phyloP scores from a whole-genome alignment of 2,329 filamentous ascomycete species.

The Xylariaceae sp. region DNA sequence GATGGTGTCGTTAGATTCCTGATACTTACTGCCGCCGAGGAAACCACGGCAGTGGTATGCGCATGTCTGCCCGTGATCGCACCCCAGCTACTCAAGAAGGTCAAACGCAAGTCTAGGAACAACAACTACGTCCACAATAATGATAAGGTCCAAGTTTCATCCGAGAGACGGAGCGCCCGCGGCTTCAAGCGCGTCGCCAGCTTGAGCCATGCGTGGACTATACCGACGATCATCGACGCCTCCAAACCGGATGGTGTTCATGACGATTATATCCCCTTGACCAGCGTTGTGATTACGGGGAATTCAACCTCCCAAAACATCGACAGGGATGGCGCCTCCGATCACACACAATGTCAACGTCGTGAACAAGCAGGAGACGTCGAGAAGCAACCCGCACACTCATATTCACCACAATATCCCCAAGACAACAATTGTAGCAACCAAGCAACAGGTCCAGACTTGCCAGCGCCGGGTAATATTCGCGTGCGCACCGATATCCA shows the following conservation, averaged over 20 bases:
- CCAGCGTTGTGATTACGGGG: conserved; percentile 13
- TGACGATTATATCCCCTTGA: conserved; percentile 22
- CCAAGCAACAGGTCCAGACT: background rate
- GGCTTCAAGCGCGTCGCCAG: conserved; percentile 27
- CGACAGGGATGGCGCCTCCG: background rate
- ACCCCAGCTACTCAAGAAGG: conserved; percentile 20
- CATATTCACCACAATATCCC: background rate
- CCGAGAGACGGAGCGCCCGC: conserved; percentile 17
- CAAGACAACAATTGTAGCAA: background rate
- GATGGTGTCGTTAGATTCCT: conserved; percentile 31
- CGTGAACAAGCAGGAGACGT: background rate
- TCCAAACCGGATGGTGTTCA: conserved; percentile 10
- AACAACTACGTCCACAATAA: conserved; percentile 10
- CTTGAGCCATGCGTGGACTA: conserved; percentile 24
- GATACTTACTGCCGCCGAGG: conserved; percentile 31
- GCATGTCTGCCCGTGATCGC: conserved; percentile 28
- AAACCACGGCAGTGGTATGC: conserved; percentile 33
- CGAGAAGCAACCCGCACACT: conserved; percentile 1
- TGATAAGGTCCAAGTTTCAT: conserved; percentile 12
- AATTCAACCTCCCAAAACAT: conserved; percentile 1
- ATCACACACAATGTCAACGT: background rate
- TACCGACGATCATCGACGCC: conserved; percentile 11
- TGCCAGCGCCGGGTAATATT: conserved; percentile 9
- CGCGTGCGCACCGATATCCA: conserved; percentile 21
- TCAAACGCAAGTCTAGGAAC: conserved; percentile 3